Evolutionary conservation across 148 eudicot genomes (phyloP), one percentile per base, ranked within the genome.

Genomic region (Mesembryanthemum crystallinum): DNA sequence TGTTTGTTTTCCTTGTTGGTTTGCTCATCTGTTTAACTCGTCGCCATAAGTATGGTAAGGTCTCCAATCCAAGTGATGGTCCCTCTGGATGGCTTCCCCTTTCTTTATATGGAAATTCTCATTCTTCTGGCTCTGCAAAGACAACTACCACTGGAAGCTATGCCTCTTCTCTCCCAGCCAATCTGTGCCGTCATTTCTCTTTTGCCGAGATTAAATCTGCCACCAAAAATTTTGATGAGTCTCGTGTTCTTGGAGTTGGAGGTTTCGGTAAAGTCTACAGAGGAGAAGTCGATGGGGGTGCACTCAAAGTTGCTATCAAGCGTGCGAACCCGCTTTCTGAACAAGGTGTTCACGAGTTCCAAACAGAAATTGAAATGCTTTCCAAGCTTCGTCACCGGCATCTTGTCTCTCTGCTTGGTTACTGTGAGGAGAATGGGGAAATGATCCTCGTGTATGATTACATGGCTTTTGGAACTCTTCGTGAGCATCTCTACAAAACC

Each of bases 301-400:
- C 87, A 0, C 78, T 83, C 47, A 90, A 83, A 64, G 98, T 94
- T 27, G 98, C 98, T 32, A 90, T 94, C 47, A 94, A 94, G 84
- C 92, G 98, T 35, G 97, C 91, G 39, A 92, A 92, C 74, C 92
- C 98, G 1, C 84, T 85, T 3, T 89, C 98, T 17, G 97, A 92
- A 60, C 98, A 94, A 81, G 98, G 98, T 51, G 79, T 94, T 32
- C 90, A 92, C 32, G 98, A 94, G 73, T 94, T 94, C 76, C 98
- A 94, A 61, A 94, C 98, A 5, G 98, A 94, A 80, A 94, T 94
- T 13, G 98, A 94, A 78, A 88, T 94, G 97, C 97, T 94, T 23
- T 94, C 98, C 21, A 94, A 92, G 80, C 96, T 94, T 77, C 93
- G 98, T 37, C 98, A 94, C 62, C 93, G 96, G 35, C 97, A 94